Base-by-base conservation (phyloP, 2,329 filamentous ascomycete genomes). In the Rachicladosporium sp. region DNA sequence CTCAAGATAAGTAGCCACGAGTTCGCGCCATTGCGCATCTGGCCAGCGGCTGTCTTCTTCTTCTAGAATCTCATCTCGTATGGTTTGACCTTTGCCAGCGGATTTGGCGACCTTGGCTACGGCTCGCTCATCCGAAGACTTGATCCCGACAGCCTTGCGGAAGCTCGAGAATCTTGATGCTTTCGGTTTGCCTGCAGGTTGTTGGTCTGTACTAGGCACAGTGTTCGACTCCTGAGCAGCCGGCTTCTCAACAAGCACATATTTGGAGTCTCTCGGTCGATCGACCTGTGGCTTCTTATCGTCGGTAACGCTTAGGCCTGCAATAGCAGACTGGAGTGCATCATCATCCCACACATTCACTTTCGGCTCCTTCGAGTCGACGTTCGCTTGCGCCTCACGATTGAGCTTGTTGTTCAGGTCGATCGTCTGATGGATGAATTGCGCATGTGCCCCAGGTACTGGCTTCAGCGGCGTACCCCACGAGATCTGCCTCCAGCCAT, bases 11-110 rank as follows among this genome's bases (percentile, higher is more conserved):
- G 45, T 41, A 2, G 47, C 43, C 5, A 64, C 64, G 11, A 69
- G 55, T 1, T 54, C 44, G 43, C 58, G 56, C 49, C 59, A 64
- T 21, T 59, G 48, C 9, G 52, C 43, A 38, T 65, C 59, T 35
- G 60, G 64, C 66, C 66, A 70, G 35, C 66, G 53, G 4, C 60
- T 62, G 10, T 53, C 40, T 44, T 69, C 66, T 49, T 69, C 66
- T 7, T 48, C 46, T 4, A 66, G 42, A 11, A 69, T 68, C 0
- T 50, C 46, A 13, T 57, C 45, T 13, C 60, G 58, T 4, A 67
- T 38, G 4, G 43, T 44, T 12, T 45, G 45, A 6, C 51, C 51
- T 31, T 49, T 46, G 6, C 43, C 45, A 13, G 53, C 46, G 3
- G 37, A 40, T 38, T 58, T 61, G 37, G 60, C 50, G 10, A 40